Percentiles rank a stretch among this genome's conserved stretches.
These are phyloP conservation scores for Vitis riparia DNA, from an alignment of 164 flowering plant species.

Conservation along the genomic window DNA sequence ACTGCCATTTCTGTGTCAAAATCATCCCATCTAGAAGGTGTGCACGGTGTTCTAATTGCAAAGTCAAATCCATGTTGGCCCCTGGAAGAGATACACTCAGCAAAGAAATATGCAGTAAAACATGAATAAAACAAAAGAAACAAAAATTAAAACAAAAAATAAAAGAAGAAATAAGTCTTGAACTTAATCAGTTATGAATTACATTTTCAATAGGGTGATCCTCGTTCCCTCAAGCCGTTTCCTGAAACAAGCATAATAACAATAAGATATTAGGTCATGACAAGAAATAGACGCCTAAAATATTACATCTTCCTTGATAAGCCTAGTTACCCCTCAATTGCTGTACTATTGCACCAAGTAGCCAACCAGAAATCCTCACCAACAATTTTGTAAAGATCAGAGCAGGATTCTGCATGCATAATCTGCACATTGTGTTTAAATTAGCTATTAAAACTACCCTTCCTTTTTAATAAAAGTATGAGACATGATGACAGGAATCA, in stretches of 20 bases:
- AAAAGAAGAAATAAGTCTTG: neutral
- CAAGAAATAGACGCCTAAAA: constrained; percentile 1
- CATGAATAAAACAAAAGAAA: neutral
- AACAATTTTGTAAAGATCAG: constrained; percentile 68
- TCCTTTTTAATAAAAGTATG: neutral
- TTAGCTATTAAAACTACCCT: neutral
- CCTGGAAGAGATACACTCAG: constrained; percentile 32
- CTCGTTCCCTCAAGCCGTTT: constrained; percentile 92
- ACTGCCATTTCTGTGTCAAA: constrained; percentile 84
- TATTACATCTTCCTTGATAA: neutral
- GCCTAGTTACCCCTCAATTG: constrained; percentile 73
- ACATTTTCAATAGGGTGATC: constrained; percentile 80
- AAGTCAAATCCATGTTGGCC: constrained; percentile 71
- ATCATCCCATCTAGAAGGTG: constrained; percentile 94
- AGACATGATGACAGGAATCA: neutral
- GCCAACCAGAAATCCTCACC: constrained; percentile 96
- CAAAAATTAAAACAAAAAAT: neutral
- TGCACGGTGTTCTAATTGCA: constrained; percentile 90
- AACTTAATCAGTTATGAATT: constrained; percentile 10
- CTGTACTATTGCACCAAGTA: constrained; percentile 84
- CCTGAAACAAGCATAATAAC: constrained; percentile 47
- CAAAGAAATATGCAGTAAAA: too few species aligned
- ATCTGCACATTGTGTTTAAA: constrained; percentile 43
- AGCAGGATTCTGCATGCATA: constrained; percentile 61
- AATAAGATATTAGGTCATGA: constrained; percentile 6